Evolutionary conservation across 768 basidiomycete species (phyloP).

Genomic region (Fomitopsis pulvina): DNA sequence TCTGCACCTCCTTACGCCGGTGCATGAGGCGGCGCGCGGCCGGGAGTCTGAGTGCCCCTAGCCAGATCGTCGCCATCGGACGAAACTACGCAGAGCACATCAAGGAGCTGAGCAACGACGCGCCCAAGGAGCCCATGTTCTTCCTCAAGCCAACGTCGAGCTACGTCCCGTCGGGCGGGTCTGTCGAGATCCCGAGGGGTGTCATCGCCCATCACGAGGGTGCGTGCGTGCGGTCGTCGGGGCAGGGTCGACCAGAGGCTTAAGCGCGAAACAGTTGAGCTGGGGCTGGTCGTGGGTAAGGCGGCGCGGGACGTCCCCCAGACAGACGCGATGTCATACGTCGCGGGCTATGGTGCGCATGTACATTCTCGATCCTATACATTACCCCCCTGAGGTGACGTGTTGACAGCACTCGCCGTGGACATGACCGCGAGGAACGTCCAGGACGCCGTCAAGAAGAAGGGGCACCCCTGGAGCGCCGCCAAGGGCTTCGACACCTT

Average conservation of each 20-base stretch:
- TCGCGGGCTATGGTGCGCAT: slow-evolving; percentile 84
- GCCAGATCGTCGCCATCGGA: slow-evolving; percentile 89
- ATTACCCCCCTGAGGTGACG: background rate
- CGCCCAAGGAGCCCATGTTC: slow-evolving; percentile 95
- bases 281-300: slow-evolving; percentile 94
- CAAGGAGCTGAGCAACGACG: slow-evolving; percentile 84
- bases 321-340: slow-evolving; percentile 62
- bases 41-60: background rate
- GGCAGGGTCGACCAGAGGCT: background rate
- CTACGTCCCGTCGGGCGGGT: slow-evolving; percentile 72
- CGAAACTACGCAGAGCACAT: slow-evolving; percentile 90
- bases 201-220: slow-evolving; percentile 90
- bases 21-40: background rate
- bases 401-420: slow-evolving; percentile 70
- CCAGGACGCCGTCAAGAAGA: slow-evolving; percentile 88
- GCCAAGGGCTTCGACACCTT: slow-evolving; percentile 98
- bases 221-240: slow-evolving; percentile 19
- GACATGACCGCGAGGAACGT: slow-evolving; percentile 97
- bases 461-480: slow-evolving; percentile 95
- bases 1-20: too few species aligned
- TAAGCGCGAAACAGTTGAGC: slow-evolving; percentile 58
- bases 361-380: background rate
- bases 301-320: slow-evolving; percentile 75
- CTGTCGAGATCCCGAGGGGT: slow-evolving; percentile 81
- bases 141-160: slow-evolving; percentile 96